Evolutionary conservation across 2,329 filamentous ascomycete genomes (phyloP).

Genomic region (Acrocalymma vagum): DNA sequence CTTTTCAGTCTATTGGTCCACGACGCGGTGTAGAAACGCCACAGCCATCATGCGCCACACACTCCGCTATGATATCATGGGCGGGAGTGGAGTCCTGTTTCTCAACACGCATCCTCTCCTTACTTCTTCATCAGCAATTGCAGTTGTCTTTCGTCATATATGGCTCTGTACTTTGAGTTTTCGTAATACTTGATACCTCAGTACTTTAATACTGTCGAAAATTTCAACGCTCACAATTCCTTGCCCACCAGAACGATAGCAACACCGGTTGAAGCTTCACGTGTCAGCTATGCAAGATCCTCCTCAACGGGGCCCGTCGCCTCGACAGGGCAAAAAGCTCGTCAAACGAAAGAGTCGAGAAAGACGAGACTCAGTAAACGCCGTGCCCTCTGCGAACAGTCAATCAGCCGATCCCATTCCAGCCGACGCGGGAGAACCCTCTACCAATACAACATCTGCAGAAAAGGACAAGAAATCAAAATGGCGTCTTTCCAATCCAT

Average conservation of each 20-base stretch:
- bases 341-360: constrained; percentile 43
- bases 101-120: neutral
- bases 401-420: constrained; percentile 27
- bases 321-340: constrained; percentile 36
- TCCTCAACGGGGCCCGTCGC: no score
- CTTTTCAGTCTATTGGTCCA: no score
- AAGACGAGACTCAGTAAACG: constrained; percentile 30
- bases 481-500: constrained; percentile 46
- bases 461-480: constrained; percentile 48
- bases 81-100: constrained; percentile 10
- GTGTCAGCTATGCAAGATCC: no score
- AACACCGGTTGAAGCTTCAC: no score
- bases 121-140: neutral
- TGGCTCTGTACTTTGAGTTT: neutral
- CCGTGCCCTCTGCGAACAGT: constrained; percentile 26
- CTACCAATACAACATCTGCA: constrained; percentile 24
- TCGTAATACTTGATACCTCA: constrained; percentile 28
- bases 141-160: neutral
- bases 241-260: no score
- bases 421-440: constrained; percentile 21
- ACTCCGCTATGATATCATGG: constrained; percentile 34
- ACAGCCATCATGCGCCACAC: constrained; percentile 31
- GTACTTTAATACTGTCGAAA: no score
- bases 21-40: no score
- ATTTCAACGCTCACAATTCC: no score